Conservation (phyloP, 257 asterid species). For the Coffea canephora region DNA sequence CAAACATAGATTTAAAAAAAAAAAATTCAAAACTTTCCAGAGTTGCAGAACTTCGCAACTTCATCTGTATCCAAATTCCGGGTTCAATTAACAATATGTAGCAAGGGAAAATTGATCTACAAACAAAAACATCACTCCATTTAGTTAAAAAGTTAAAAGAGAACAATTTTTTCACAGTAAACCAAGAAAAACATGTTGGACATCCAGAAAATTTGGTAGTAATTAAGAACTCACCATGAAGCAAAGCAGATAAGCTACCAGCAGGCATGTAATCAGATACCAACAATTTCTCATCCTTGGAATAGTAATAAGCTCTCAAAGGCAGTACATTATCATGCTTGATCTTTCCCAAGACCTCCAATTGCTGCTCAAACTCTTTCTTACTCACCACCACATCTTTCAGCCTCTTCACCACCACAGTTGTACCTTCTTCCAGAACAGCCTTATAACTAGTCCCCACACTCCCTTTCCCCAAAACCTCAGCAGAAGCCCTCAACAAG, state of each 20-base stretch:
- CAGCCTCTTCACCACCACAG: conserved; percentile 29
- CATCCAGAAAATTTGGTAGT: not conserved
- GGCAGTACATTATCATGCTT: conserved; percentile 27
- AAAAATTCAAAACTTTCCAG: not conserved
- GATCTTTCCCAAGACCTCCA: conserved; percentile 25
- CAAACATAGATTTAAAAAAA: not conserved
- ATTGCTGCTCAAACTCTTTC: conserved; percentile 31
- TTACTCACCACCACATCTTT: conserved; percentile 25
- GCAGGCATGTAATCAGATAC: conserved; percentile 27
- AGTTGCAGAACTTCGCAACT: not conserved
- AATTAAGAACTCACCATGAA: conserved; percentile 33
- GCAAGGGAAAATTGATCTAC: not conserved
- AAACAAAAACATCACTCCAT: not conserved
- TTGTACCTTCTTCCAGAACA: conserved; percentile 28
- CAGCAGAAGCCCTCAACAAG: conserved; percentile 30
- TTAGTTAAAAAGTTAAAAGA: not conserved
- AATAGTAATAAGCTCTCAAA: conserved; percentile 27
- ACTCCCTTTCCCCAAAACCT: conserved; percentile 30
- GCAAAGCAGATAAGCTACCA: conserved; percentile 29
- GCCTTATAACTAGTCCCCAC: conserved; percentile 33
- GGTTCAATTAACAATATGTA: not conserved
- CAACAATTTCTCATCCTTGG: conserved; percentile 30
- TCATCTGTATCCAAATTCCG: not conserved
- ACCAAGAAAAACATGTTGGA: too few species aligned
- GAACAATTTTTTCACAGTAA: not conserved